Conservation (phyloP, 129 eudicot species). For the Flaveria bidentis region DNA sequence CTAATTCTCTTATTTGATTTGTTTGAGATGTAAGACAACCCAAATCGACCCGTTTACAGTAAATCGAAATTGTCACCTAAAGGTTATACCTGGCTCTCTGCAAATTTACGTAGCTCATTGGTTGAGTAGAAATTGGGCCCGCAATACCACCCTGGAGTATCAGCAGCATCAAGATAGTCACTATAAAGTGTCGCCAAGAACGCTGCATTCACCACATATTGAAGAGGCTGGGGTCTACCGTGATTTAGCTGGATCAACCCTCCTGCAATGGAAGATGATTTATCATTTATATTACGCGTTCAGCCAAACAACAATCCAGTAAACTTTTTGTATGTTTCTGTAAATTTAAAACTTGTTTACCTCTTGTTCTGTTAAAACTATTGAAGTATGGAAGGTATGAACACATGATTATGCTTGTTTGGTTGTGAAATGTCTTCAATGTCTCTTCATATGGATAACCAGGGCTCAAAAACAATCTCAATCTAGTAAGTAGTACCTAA, state of each 20-base stretch:
- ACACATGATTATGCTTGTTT: conserved; percentile 78
- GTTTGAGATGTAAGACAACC: conserved; percentile 5
- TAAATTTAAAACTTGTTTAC: conserved; percentile 35
- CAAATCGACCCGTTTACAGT: neutral
- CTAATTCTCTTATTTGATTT: neutral
- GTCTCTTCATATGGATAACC: conserved; percentile 93
- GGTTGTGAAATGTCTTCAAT: conserved; percentile 78
- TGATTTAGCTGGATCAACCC: conserved; percentile 79
- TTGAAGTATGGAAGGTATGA: conserved; percentile 71
- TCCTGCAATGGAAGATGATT: conserved; percentile 44
- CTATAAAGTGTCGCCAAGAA: conserved; percentile 72
- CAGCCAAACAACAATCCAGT: neutral
- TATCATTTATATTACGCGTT: neutral
- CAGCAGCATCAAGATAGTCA: conserved; percentile 80
- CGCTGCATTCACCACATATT: conserved; percentile 79
- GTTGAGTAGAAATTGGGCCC: conserved; percentile 77
- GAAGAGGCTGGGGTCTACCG: conserved; percentile 89
- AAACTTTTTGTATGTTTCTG: neutral
- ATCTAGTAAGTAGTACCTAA: conserved; percentile 84
- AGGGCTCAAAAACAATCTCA: conserved; percentile 88
- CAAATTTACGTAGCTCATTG: conserved; percentile 65
- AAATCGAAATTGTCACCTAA: neutral
- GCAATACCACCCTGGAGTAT: conserved; percentile 86
- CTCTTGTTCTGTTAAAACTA: conserved; percentile 79
- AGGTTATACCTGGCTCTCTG: conserved; percentile 62